phyloP scores from a whole-genome alignment of 2,329 filamentous ascomycete species.

The Aspergillus hortae region DNA sequence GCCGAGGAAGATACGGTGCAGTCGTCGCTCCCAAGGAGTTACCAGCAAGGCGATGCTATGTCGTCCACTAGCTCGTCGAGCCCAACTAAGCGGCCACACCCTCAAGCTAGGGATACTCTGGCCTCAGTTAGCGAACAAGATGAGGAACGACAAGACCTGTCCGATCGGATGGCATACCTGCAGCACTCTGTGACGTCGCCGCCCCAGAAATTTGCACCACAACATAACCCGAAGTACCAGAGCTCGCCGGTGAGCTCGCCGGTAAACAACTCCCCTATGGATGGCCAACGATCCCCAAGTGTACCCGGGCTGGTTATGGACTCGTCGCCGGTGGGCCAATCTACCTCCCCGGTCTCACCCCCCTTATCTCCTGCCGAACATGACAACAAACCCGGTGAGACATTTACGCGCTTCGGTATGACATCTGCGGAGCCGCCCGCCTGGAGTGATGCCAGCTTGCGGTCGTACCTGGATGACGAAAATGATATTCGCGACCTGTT shows the following conservation, averaged over 20 bases:
- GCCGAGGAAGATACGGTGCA: conserved; percentile 25
- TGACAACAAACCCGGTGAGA: conserved; percentile 31
- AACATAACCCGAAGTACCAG: conserved; percentile 19
- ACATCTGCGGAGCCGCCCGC: conserved; percentile 57
- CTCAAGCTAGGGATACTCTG: conserved; percentile 14
- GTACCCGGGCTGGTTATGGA: conserved; percentile 68
- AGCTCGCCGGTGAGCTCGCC: conserved; percentile 65
- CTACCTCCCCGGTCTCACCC: conserved; percentile 58
- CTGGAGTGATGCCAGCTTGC: conserved; percentile 84
- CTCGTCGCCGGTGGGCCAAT: conserved; percentile 64
- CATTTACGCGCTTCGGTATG: conserved; percentile 53
- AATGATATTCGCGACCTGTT: conserved; percentile 86
- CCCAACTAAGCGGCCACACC: conserved; percentile 21
- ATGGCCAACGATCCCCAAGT: conserved; percentile 34
- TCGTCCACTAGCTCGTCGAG: conserved; percentile 19
- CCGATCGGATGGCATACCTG: conserved; percentile 4
- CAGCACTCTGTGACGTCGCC: conserved; percentile 25
- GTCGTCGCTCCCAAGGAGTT: conserved; percentile 15
- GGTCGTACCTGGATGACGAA: conserved; percentile 86
- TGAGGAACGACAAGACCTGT: conserved; percentile 7
- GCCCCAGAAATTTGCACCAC: conserved; percentile 25
- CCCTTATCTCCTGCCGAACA: conserved; percentile 48
- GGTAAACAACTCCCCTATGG: conserved; percentile 60
- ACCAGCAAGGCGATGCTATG: conserved; percentile 18
- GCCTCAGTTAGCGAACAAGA: conserved; percentile 17